A percentile compares a stretch with the other conserved stretches of the same genome.
Conservation (phyloP, 768 basidiomycete species). For the Leucosporidium scottii region DNA sequence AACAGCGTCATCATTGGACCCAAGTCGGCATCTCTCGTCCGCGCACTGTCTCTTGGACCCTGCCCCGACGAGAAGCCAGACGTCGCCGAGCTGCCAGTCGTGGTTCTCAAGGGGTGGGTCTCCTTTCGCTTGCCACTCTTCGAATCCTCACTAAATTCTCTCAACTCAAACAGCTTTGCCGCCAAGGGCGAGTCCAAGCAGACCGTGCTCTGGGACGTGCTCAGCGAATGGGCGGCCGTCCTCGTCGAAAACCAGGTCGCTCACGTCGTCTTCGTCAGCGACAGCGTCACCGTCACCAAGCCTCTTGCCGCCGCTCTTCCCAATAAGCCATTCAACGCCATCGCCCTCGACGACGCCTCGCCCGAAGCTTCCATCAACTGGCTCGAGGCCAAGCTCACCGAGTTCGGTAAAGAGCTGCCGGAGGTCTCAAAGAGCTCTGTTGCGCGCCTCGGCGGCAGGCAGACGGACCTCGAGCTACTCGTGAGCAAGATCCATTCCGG, state of each 20-base stretch:
- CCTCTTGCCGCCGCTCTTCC: constrained; percentile 78
- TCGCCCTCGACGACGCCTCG: constrained; percentile 81
- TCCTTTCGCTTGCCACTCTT: neutral
- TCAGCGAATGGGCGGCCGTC: constrained; percentile 77
- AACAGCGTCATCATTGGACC: constrained; percentile 1
- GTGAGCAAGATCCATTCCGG: constrained; percentile 35
- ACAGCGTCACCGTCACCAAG: constrained; percentile 81
- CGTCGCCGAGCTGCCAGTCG: constrained; percentile 66
- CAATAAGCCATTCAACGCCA: constrained; percentile 68
- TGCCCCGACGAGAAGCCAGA: constrained; percentile 25
- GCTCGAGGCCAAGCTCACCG: constrained; percentile 59
- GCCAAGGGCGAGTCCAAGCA: constrained; percentile 52
- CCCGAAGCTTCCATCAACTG: constrained; percentile 67
- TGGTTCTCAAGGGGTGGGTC: constrained; percentile 53
- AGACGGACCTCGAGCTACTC: constrained; percentile 69
- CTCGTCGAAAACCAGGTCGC: constrained; percentile 81
- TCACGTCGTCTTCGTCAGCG: constrained; percentile 82
- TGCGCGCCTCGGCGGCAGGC: constrained; percentile 75
- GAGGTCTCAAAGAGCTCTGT: constrained; percentile 55
- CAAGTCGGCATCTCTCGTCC: neutral
- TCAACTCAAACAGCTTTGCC: constrained; percentile 34
- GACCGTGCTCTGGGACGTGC: constrained; percentile 53
- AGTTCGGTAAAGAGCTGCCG: constrained; percentile 48
- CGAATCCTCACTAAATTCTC: too few relatives aligned
- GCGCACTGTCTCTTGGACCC: neutral